Conservation (phyloP, 805 yeast genomes). For the Spathaspora arborariae region DNA sequence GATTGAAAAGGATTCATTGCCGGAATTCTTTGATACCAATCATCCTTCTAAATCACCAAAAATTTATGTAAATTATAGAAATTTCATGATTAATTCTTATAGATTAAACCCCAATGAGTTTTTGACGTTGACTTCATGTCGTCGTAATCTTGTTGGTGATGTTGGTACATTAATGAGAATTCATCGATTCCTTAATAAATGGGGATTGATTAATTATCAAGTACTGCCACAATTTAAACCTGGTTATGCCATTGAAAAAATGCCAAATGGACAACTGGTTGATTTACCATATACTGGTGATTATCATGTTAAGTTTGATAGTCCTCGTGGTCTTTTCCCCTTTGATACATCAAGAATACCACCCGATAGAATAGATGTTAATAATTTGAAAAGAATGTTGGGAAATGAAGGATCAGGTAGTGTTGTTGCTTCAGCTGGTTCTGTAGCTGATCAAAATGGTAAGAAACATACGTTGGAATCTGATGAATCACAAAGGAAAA, state of each 20-base stretch:
- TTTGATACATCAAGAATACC: slow-evolving; percentile 77
- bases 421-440: slow-evolving; percentile 2
- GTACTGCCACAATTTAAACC: slow-evolving; percentile 78
- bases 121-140: slow-evolving; percentile 82
- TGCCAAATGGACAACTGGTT: slow-evolving; percentile 38
- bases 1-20: slow-evolving; percentile 78
- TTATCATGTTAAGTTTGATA: slow-evolving; percentile 73
- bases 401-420: not conserved
- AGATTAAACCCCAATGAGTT: slow-evolving; percentile 87
- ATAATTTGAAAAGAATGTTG: slow-evolving; percentile 28
- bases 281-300: slow-evolving; percentile 73
- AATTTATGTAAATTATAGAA: slow-evolving; percentile 76
- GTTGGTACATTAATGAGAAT: slow-evolving; percentile 84
- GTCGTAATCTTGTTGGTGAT: slow-evolving; percentile 89
- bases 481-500: slow-evolving; percentile 3
- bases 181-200: slow-evolving; percentile 76
- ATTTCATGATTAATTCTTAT: slow-evolving; percentile 85
- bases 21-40: slow-evolving; percentile 77
- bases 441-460: slow-evolving; percentile 5
- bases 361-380: slow-evolving; percentile 44
- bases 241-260: slow-evolving; percentile 49
- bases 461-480: slow-evolving; percentile 7
- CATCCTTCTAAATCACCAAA: slow-evolving; percentile 78
- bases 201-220: slow-evolving; percentile 94
- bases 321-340: slow-evolving; percentile 90